Base-by-base conservation (phyloP, 495 filamentous ascomycete species). In the Penicillium flavigenum region DNA sequence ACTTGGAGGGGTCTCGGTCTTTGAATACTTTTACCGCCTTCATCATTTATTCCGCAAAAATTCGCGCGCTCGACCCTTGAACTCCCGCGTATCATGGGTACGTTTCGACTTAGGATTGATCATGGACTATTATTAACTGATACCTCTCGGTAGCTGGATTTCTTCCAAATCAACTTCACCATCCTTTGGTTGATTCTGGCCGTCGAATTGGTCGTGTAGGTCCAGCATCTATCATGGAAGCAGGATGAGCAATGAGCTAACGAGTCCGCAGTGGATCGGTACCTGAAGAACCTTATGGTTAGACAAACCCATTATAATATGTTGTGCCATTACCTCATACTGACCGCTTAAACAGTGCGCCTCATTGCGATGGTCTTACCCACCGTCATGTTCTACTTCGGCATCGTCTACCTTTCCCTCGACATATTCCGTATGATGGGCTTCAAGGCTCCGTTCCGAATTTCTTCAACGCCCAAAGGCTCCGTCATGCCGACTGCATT, bases 391-490 rank as follows among this genome's bases (percentile, higher is more conserved):
- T 84, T 83, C 66, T 80, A 82, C 60, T 82, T 86, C 54, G 82
- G 81, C 60, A 65, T 72, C 60, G 77, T 83, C 53, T 74, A 83
- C 64, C 74, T 84, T 20, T 59, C 80, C 42, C 73, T 84, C 56
- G 75, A 76, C 54, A 64, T 80, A 42, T 71, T 78, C 24, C 72
- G 72, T 48, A 69, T 71, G 55, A 62, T 70, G 51, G 71, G 73
- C 10, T 69, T 66, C 54, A 74, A 72, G 54, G 83, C 88, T 0
- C 88, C 88, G 1, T 87, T 85, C 65, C 83, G 85, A 46, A 87
- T 92, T 42, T 90, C 86, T 24, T 91, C 88, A 1, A 80, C 84
- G 0, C 83, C 83, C 1, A 84, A 85, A 61, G 88, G 88, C n/a
- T 81, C 80, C 20, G 78, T 76, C 26, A 81, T 89, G 61, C 85